phyloP scores from a whole-genome alignment of 768 basidiomycete species.

The Lyophyllum atratum region DNA sequence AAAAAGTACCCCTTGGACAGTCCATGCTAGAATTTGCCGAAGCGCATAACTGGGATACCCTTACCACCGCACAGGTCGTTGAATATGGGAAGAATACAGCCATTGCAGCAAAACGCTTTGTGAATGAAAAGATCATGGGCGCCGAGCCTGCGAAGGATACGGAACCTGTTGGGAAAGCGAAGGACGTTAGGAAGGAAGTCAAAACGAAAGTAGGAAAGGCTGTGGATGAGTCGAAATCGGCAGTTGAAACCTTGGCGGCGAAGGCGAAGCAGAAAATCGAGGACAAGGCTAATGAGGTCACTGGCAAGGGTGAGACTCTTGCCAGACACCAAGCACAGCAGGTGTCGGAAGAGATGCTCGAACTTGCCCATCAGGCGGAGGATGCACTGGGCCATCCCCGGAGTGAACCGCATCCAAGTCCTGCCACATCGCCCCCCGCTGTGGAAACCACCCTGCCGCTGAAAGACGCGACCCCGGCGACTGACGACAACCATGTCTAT shows the following conservation, averaged over 20 bases:
- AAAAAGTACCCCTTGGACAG: constrained; percentile 77
- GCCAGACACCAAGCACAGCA: constrained; percentile 27
- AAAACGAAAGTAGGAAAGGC: constrained; percentile 41
- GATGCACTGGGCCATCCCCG: constrained; percentile 58
- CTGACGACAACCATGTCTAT: constrained; percentile 52
- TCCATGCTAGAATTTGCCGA: constrained; percentile 82
- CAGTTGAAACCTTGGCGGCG: constrained; percentile 42
- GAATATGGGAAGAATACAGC: constrained; percentile 52
- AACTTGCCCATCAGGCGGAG: constrained; percentile 74
- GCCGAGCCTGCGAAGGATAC: constrained; percentile 32
- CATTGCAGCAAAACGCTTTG: constrained; percentile 49
- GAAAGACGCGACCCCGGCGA: constrained; percentile 13
- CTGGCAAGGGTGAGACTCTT: constrained; percentile 16
- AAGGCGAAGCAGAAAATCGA: constrained; percentile 51
- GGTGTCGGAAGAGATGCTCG: constrained; percentile 64
- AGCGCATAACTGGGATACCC: constrained; percentile 72
- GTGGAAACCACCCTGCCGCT: neutral
- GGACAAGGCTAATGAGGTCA: constrained; percentile 25
- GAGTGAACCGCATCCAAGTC: constrained; percentile 19
- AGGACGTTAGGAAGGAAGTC: constrained; percentile 31
- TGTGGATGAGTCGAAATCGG: constrained; percentile 45
- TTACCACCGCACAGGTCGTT: constrained; percentile 63
- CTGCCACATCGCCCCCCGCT: constrained; percentile 9
- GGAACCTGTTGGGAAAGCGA: constrained; percentile 36
- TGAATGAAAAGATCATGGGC: constrained; percentile 52